A percentile compares a stretch with the other conserved stretches of the same genome.
phyloP scores from a whole-genome alignment of 305 asterid genomes.

The Solanum hybrid region DNA sequence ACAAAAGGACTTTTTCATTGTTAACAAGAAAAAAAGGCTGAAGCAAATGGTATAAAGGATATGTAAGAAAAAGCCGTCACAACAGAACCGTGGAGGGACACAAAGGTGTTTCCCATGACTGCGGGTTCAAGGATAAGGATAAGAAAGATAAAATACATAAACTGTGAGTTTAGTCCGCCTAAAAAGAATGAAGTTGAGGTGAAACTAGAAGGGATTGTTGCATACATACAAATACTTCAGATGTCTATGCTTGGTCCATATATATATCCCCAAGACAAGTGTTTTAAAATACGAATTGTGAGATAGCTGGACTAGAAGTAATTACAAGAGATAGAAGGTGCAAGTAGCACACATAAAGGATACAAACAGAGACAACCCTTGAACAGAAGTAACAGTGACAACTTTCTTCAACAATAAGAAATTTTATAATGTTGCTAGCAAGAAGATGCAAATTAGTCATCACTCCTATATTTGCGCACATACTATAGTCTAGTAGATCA shows the following conservation, averaged over 20 bases:
- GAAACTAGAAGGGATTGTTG: neutral
- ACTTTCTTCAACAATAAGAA: neutral
- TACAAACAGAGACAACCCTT: neutral
- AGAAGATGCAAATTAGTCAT: neutral
- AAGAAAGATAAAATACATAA: neutral
- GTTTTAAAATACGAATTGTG: neutral
- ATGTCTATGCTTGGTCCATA: neutral
- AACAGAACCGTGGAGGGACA: neutral
- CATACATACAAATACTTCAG: neutral
- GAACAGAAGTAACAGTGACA: neutral
- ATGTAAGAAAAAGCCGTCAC: neutral
- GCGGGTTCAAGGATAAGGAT: neutral
- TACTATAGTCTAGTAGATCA: neutral
- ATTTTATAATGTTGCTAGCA: neutral
- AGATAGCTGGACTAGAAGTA: neutral
- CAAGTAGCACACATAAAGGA: neutral
- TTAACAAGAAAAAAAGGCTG: neutral
- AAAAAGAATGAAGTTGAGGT: neutral
- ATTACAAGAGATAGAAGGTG: neutral
- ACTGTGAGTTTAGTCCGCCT: neutral
- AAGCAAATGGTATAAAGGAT: neutral
- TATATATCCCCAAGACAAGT: neutral
- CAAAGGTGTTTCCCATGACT: neutral
- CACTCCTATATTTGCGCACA: neutral
- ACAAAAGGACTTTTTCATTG: neutral